A percentile compares a stretch with the other conserved stretches of the same genome.
Evolutionary conservation across 176 grass and related monocot species (phyloP).

Genomic region (Areca catechu): DNA sequence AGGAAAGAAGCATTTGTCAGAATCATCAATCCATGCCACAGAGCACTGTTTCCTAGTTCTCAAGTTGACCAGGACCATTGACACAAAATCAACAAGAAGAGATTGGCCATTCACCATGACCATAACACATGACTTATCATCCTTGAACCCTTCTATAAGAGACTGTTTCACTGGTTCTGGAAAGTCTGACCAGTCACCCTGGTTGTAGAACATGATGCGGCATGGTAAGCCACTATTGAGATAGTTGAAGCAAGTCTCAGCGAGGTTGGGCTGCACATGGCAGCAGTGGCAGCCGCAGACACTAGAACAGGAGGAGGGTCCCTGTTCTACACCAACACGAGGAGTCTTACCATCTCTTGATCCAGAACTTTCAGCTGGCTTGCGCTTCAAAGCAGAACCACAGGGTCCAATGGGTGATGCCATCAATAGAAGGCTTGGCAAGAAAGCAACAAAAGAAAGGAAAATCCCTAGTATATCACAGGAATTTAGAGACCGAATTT

Average conservation of each 20-base stretch:
- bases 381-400: slow-evolving; percentile 47
- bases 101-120: slow-evolving; percentile 35
- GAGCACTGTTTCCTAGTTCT: slow-evolving; percentile 45
- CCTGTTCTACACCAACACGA: slow-evolving; percentile 24
- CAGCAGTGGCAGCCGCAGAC: slow-evolving; percentile 44
- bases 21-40: slow-evolving; percentile 61
- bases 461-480: slow-evolving; percentile 38
- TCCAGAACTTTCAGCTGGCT: slow-evolving; percentile 38
- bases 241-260: slow-evolving; percentile 59
- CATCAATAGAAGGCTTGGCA: slow-evolving; percentile 20
- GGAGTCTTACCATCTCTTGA: slow-evolving; percentile 42
- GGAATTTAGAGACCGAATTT: slow-evolving; percentile 41
- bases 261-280: slow-evolving; percentile 50
- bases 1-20: slow-evolving; percentile 52
- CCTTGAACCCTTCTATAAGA: slow-evolving; percentile 46
- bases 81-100: slow-evolving; percentile 62
- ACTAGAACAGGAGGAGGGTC: slow-evolving; percentile 27
- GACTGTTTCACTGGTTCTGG: slow-evolving; percentile 38
- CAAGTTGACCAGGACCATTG: slow-evolving; percentile 54
- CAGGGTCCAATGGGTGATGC: slow-evolving; percentile 20
- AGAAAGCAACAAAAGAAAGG: slow-evolving; percentile 13
- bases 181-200: slow-evolving; percentile 49
- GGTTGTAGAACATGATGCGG: slow-evolving; percentile 53
- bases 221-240: slow-evolving; percentile 47
- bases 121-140: slow-evolving; percentile 39